Evolutionary conservation across 305 asterid genomes (phyloP).

Genomic region (Plantago lanceolata): DNA sequence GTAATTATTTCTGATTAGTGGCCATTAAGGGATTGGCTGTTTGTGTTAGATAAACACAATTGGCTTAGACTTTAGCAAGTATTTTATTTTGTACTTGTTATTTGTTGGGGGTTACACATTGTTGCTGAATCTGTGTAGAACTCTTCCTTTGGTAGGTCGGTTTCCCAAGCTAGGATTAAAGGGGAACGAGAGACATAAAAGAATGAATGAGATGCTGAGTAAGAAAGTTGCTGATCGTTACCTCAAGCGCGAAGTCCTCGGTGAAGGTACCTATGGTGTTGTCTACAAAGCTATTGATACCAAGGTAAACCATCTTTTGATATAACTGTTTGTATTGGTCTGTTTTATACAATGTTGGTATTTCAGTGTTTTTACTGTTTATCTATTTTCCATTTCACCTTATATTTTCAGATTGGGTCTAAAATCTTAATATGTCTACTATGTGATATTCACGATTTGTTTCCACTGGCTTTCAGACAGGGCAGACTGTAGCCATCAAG

Average conservation of each 20-base stretch:
- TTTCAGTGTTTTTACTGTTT: slow-evolving; percentile 10
- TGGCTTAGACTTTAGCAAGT: no score
- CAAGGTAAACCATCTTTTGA: slow-evolving; percentile 39
- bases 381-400: neutral
- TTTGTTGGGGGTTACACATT: no score
- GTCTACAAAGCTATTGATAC: slow-evolving; percentile 82
- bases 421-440: neutral
- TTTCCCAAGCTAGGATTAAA: neutral
- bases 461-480: slow-evolving; percentile 49
- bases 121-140: no score
- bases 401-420: neutral
- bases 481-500: slow-evolving; percentile 89
- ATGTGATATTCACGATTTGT: neutral
- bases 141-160: neutral
- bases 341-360: neutral
- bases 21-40: no score
- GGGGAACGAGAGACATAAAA: neutral
- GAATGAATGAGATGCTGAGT: slow-evolving; percentile 40
- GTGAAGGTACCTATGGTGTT: slow-evolving; percentile 89
- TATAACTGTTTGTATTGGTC: slow-evolving; percentile 1
- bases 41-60: no score
- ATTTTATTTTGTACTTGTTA: no score
- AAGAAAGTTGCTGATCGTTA: slow-evolving; percentile 88
- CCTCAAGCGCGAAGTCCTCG: slow-evolving; percentile 72
- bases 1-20: no score